Base-by-base conservation (phyloP, 257 asterid species). In the Anisodus acutangulus region DNA sequence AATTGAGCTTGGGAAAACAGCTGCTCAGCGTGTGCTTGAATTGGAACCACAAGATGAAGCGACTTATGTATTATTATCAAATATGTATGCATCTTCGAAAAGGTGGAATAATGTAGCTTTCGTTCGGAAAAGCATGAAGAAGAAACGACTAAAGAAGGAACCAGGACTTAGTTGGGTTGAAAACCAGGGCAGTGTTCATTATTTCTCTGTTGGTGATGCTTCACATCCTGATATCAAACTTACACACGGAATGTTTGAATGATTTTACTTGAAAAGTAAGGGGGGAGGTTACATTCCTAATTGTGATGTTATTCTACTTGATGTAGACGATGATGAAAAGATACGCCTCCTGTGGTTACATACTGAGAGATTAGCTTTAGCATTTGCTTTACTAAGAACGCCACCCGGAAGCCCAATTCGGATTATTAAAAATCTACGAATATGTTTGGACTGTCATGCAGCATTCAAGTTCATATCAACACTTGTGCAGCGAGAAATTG, bases 91-190 rank as follows among this genome's bases (percentile, higher is more conserved):
- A 74, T 90, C 86, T 62, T 89, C 93, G 39, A 95, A 90, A 87
- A 91, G 93, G 51, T 95, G 98, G 98, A 94, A 91, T 76, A 87
- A 88, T 68, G 99, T 93, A 41, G 92, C 92, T 68, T 81, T 87
- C 45, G 95, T 95, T 43, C 88, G 98, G 90, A 94, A 91, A 90
- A 89, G 86, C 66, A 92, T 94, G 98, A 93, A 92, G 87, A 94
- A 81, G 87, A 91, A 89, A 82, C 90, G 90, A 47, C 93, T 94
- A 31, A 95, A 91, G 91, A 94, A 94, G 86, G 99, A 95, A 81
- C 98, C 97, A 5, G 99, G 99, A 83, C 95, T 92, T 83, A 95
- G 99, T 85, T 95, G 99, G 99, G 87, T 95, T 71, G 98, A 94
- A 89, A 84, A 89, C 81, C 93, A 88, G 72, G 99, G 98, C 26